A percentile compares a stretch with the other conserved stretches of the same genome.
phyloP scores from a whole-genome alignment of 345 rosid genomes.

The Psidium friedrichsthalianum region DNA sequence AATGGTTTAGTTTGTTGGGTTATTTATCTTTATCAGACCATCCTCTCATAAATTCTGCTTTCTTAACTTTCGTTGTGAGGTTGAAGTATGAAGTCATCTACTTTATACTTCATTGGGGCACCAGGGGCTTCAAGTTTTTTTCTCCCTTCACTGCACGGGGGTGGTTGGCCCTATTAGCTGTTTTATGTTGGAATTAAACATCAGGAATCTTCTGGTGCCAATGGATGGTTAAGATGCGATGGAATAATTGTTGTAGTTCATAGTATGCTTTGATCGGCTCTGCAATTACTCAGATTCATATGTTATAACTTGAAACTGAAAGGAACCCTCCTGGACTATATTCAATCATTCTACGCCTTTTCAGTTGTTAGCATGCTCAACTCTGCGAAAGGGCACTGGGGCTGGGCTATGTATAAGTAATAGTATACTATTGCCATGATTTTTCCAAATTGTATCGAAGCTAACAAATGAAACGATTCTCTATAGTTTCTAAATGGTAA shows the following conservation, averaged over 20 bases:
- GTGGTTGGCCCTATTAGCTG: background rate
- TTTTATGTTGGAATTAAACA: background rate
- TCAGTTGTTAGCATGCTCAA: background rate
- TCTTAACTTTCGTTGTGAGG: background rate
- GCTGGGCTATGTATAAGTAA: background rate
- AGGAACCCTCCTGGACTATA: background rate
- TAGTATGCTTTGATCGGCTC: background rate
- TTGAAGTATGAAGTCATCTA: background rate
- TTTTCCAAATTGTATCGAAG: background rate
- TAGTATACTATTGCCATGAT: background rate
- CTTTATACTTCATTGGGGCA: background rate
- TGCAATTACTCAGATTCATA: background rate
- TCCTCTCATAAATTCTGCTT: background rate
- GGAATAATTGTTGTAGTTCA: background rate
- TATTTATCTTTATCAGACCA: background rate
- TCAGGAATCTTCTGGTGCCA: background rate
- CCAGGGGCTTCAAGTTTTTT: background rate
- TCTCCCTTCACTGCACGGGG: background rate
- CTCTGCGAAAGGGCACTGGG: background rate
- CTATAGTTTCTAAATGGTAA: background rate
- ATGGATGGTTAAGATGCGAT: background rate
- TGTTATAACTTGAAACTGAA: background rate
- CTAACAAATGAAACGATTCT: background rate
- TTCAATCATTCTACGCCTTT: background rate
- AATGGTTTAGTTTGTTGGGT: background rate